phyloP scores from a whole-genome alignment of 345 rosid species.

The Eucalyptus tenuipes region DNA sequence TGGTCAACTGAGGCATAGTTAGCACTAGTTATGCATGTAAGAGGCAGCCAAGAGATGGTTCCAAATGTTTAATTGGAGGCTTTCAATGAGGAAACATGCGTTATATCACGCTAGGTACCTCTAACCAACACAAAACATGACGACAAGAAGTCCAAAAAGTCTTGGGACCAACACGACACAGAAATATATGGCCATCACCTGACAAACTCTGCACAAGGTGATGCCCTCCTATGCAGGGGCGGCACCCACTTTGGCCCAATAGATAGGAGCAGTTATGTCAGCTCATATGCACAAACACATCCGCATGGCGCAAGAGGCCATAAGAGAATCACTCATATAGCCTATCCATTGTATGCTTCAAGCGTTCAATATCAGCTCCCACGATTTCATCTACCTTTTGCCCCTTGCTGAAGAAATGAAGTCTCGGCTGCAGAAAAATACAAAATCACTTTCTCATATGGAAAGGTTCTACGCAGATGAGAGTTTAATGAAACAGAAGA shows the following conservation, averaged over 20 bases:
- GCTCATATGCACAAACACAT: background rate
- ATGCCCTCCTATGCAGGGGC: background rate
- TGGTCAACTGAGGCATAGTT: background rate
- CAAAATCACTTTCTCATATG: background rate
- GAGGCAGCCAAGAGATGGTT: background rate
- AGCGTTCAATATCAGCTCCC: conserved; percentile 47
- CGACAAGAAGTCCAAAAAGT: background rate
- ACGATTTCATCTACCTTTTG: conserved; percentile 46
- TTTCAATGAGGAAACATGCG: background rate
- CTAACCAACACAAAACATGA: background rate
- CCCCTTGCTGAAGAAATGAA: conserved; percentile 57
- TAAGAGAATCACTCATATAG: conserved; percentile 39
- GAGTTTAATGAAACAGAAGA: background rate
- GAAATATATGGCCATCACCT: background rate
- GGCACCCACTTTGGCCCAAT: background rate
- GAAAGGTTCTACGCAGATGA: background rate
- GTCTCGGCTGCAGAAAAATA: conserved; percentile 47
- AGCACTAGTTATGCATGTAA: background rate
- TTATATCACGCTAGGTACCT: background rate
- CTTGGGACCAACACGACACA: background rate
- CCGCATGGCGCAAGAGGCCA: background rate
- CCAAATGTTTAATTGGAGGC: background rate
- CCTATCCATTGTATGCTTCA: conserved; percentile 48
- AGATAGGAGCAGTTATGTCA: background rate
- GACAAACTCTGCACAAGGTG: background rate